Base-by-base conservation (phyloP, 2,329 filamentous ascomycete genomes). In the Cordyceps cateniannulata region DNA sequence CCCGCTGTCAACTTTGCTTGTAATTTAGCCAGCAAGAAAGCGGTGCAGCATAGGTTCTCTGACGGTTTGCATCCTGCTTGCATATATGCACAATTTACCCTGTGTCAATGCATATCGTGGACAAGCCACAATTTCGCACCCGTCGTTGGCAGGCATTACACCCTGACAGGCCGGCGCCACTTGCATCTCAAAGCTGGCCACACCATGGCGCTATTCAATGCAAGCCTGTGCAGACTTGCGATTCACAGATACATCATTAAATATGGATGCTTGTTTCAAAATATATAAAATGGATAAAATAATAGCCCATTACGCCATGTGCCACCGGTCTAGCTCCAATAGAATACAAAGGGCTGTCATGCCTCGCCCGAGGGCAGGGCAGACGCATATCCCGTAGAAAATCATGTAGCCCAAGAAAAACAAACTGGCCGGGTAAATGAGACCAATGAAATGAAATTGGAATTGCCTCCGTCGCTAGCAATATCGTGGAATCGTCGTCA, bases 281-380 rank as follows among this genome's bases (percentile, higher is more conserved):
- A 50, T 24, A 24, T 24, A 4, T 8, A 24, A 44, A 44, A 35
- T 44, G 32, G n/a, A 9, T 29, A 5, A 27, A 42, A 27, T 42
- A 54, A 57, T 48, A 48, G 24, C 42, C n/a, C 58, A 32, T 51
- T 59, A 48, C 42, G 29, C 58, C 42, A 27, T 48, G n/a, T 45
- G 49, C n/a, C 50, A 53, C 58, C 58, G 9, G 58, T 44, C 58
- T 54, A 60, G 58, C 50, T 60, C 58, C 58, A 18, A 48, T 60
- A 60, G 50, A 60, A 60, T 60, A 60, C 58, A 60, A n/a, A 22
- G 42, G 29, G 18, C 24, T 14, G 29, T 18, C 29, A 29, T 20
- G 58, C 27, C 22, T 40, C 38, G 49, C 18, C 12, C 18, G 10
- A 3, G 24, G 20, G 50, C 24, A 12, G 20, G 20, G 10, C 42